Base-by-base conservation (phyloP, 768 basidiomycete species). In the Lentinula boryana region DNA sequence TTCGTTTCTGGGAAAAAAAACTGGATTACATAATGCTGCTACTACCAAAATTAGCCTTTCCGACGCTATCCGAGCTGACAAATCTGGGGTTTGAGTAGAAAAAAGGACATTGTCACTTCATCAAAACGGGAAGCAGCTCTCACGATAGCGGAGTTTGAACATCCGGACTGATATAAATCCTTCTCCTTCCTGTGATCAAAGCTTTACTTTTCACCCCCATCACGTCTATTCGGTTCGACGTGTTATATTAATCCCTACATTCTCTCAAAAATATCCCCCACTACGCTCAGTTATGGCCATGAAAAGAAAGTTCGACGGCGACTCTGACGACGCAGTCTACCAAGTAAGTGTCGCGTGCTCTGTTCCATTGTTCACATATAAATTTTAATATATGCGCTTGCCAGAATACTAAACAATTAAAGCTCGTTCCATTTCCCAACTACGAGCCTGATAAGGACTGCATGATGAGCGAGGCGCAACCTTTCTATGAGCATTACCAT, bases 391-490 rank as follows among this genome's bases (percentile, higher is more conserved):
- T 36, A 44, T 43, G 54, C 63, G 60, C 4, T 54, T 40, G 43
- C 35, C 65, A 86, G 84, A 78, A 78, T 63, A 75, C 78, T 35
- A 91, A 93, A 71, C 88, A 91, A 69, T 63, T 88, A 23, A 91
- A 87, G 76, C 78, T 89, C 57, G 76, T 91, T 60, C 87, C 88
- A 49, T 91, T 91, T 71, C 90, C 88, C 59, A 82, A 86, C 67
- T 78, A 77, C 62, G 80, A 83, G 62, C 69, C 74, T 63, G 86
- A 90, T 71, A 72, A 75, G 67, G 89, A 92, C 70, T 80, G 86
- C 63, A 75, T 80, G 65, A 93, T 93, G 91, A 84, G 80, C 67
- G 87, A 87, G 64, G 79, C 80, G 70, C 84, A 87, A 64, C 82
- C 81, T 48, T 68, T 83, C 65, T 79, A 71, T 66, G 78, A 79